A percentile compares a stretch with the other conserved stretches of the same genome.
phyloP scores from a whole-genome alignment of 73 alveolate species.

The Tetrahymena malaccensis region DNA sequence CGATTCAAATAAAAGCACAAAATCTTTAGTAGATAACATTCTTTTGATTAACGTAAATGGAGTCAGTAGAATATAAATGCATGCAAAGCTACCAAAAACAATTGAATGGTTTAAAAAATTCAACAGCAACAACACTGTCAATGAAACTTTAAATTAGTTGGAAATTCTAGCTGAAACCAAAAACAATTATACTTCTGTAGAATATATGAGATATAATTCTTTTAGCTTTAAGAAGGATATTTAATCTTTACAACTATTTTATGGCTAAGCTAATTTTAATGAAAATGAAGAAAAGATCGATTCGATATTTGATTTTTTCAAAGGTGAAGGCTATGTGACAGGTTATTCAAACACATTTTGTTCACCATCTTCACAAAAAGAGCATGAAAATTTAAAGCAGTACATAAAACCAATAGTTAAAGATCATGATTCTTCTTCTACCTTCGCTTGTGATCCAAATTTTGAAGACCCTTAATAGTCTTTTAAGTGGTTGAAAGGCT shows the following conservation, averaged over 20 bases:
- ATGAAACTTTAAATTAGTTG: neutral
- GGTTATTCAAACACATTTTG: neutral
- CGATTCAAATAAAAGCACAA: neutral
- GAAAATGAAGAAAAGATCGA: neutral
- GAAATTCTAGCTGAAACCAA: neutral
- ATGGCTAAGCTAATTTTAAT: neutral
- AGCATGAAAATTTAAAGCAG: neutral
- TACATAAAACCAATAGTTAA: neutral
- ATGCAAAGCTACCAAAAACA: neutral
- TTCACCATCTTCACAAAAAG: neutral
- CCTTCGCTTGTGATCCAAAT: neutral
- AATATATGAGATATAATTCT: neutral
- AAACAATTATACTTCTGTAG: neutral
- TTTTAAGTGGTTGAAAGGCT: neutral
- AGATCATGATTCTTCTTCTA: neutral
- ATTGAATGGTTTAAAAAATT: neutral
- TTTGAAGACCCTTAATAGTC: neutral
- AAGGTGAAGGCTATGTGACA: neutral
- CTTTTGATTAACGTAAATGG: neutral
- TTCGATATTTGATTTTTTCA: neutral
- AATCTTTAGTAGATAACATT: neutral
- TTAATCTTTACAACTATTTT: neutral
- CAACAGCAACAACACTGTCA: neutral
- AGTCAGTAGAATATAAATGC: neutral
- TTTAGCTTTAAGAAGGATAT: neutral